Conservation (phyloP, 2,329 filamentous ascomycete species). For the Gremmenia infestans region DNA sequence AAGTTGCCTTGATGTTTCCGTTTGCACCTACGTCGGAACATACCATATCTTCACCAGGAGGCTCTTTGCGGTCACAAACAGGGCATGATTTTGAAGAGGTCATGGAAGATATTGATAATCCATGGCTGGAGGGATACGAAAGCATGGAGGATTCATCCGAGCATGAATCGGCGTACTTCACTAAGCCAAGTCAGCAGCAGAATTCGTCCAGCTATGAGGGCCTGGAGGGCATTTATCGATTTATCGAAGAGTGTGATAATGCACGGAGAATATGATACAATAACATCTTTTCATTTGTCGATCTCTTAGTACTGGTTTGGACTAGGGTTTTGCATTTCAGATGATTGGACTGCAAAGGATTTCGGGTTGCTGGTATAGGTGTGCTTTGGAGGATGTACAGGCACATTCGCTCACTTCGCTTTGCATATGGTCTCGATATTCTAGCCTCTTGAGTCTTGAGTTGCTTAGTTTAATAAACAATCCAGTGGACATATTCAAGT, state of each 20-base stretch:
- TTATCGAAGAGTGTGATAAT: conserved; percentile 58
- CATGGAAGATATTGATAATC: conserved; percentile 23
- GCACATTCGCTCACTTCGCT: too few species aligned
- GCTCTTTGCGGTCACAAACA: conserved; percentile 38
- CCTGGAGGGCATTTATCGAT: conserved; percentile 60
- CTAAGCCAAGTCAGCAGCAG: conserved; percentile 23
- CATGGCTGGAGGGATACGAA: conserved; percentile 31
- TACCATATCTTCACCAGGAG: conserved; percentile 27
- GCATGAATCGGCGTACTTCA: conserved; percentile 28
- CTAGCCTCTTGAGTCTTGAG: too few species aligned
- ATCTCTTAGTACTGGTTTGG: background rate
- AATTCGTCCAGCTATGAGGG: conserved; percentile 53
- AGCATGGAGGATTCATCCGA: conserved; percentile 27
- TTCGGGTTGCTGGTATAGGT: too few species aligned
- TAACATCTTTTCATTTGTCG: conserved; percentile 1
- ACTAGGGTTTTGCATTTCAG: too few species aligned
- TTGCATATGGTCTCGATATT: too few species aligned
- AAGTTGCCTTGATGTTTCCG: conserved; percentile 77
- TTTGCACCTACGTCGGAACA: conserved; percentile 64
- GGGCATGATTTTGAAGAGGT: conserved; percentile 32
- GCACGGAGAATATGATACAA: conserved; percentile 15
- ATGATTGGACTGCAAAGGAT: too few species aligned
- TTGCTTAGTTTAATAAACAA: too few species aligned
- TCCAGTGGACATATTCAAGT: too few species aligned
- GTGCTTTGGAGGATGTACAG: too few species aligned